A percentile compares a stretch with the other conserved stretches of the same genome.
phyloP scores from a whole-genome alignment of 106 monocot species.

The Dendrobium huoshanense region DNA sequence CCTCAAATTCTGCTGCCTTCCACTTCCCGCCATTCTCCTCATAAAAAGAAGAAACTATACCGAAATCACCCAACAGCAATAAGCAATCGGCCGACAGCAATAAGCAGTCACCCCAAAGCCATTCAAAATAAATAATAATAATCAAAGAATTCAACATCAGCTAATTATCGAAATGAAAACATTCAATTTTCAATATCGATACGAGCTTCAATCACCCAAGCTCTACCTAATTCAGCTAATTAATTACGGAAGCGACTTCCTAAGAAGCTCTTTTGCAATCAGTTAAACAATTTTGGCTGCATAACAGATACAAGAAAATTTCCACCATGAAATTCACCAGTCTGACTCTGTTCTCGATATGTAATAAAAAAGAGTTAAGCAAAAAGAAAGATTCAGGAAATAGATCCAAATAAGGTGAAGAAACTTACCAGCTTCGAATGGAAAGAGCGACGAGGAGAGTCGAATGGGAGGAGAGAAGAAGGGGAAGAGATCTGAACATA shows the following conservation, averaged over 20 bases:
- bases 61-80: not conserved
- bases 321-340: not conserved
- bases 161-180: not conserved
- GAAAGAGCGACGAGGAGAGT: too few species aligned
- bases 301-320: not conserved
- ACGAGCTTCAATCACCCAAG: not conserved
- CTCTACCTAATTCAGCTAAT: not conserved
- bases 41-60: not conserved
- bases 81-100: not conserved
- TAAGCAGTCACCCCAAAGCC: not conserved
- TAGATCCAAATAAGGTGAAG: not conserved
- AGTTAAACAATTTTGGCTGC: not conserved
- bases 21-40: constrained; percentile 44
- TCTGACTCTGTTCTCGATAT: not conserved
- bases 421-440: not conserved
- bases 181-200: not conserved
- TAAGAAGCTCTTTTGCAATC: not conserved
- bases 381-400: too few species aligned
- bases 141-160: not conserved
- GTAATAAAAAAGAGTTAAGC: too few species aligned
- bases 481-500: not conserved
- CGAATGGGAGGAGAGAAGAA: too few species aligned
- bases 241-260: not conserved
- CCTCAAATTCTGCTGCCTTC: constrained; percentile 53
- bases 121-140: not conserved